Base-by-base conservation (phyloP, 1,139 yeast species). In the Debaryomycetaceae sp. region DNA sequence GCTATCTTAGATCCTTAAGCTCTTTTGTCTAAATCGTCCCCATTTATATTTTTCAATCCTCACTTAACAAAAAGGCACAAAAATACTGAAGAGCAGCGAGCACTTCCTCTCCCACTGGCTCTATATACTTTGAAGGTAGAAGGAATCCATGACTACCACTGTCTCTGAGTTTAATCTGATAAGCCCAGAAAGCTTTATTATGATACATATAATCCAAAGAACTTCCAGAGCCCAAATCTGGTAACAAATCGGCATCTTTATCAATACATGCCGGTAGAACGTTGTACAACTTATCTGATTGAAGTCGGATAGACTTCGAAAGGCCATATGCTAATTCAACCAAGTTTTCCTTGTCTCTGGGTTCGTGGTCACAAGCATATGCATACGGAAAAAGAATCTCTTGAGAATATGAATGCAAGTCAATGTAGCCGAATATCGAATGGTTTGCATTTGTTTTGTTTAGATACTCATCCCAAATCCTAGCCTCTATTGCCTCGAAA, bases 151-250 rank as follows among this genome's bases (percentile, higher is more conserved):
- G 91, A 45, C 80, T 78, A 1, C 96, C 96, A 20, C 86, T 80
- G 61, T 88, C 96, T 56, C 97, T 76, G 48, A 89, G 70, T 62
- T 88, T 87, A 48, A 88, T 67, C 56, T 87, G 95, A 66, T 83
- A 86, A 1, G 96, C 95, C 90, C 93, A 87, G 57, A 72, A 80
- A 1, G 95, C 95, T 49, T 83, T 78, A 57, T 83, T 78, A 61
- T 85, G 89, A 59, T 88, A 87, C 93, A 88, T 86, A 60, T 75
- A 88, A 58, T 88, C 96, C 56, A 89, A 72, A 1, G 88, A 84
- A 8, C 90, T 80, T 4, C 97, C 97, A 3, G 91, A 76, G 5
- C 95, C 93, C 59, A 84, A 69, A 36, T 83, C 87, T 1, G 95
- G 93, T 17, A 80, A 57, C 47, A 85, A 62, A 59, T 85, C 93